Base-by-base conservation (phyloP, 306 rosid genomes). In the Malus sieversii region DNA sequence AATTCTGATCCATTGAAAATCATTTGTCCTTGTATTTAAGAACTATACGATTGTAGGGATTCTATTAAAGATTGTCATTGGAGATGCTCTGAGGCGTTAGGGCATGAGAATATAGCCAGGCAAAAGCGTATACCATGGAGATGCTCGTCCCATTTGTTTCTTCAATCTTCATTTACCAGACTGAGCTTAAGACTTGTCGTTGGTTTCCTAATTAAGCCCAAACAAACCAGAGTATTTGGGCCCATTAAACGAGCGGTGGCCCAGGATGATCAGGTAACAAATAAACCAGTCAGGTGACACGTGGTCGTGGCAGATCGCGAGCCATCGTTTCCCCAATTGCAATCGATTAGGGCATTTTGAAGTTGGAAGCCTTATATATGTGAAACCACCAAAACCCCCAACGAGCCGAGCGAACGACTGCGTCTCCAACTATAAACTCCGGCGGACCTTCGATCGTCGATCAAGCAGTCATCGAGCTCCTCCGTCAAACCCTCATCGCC, bases 331-430 rank as follows among this genome's bases (percentile, higher is more conserved):
- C 38, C 77, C 44, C 59, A 73, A 60, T 73, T 73, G 13, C 10
- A 73, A 60, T 23, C 58, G 58, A 73, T 73, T 73, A 73, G 77
- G 77, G 77, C 77, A 73, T 73, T 44, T 6, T 40, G 55, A 19
- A 51, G 55, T 42, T 51, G 55, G 55, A 51, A 60, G 69, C 69
- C 44, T 73, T 73, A 60, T 73, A 73, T 60, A 60, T 6, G 77
- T 42, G 29, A 64, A 60, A 73, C 77, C 69, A 42, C 59, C 6
- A 60, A 59, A 25, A 48, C 13, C 55, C 55, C 16, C 55, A 51
- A 51, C 32, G 29, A 44, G 68, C 30, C 68, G 58, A 60, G 57
- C 77, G 59, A 72, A 23, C 55, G 53, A 60, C 77, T 52, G 68
- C 77, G 69, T 40, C 58, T 42, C 59, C 59, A 59, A 11, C 40